Evolutionary conservation across 2,329 filamentous ascomycete species (phyloP).

Genomic region (Madurella mycetomatis): DNA sequence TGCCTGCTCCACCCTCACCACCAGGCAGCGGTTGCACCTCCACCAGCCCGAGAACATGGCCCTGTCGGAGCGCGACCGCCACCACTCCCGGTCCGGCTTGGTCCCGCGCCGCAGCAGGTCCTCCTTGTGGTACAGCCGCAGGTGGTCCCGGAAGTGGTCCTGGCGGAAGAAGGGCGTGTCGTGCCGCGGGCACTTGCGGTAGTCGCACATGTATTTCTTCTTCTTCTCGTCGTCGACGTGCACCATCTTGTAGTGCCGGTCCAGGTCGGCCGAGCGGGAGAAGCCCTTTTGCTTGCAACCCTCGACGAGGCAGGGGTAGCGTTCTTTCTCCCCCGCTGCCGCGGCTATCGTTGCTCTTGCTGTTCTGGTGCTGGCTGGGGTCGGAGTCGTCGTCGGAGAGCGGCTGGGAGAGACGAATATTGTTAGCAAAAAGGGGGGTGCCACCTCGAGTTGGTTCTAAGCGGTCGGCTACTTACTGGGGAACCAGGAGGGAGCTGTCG

Average conservation of each 20-base stretch:
- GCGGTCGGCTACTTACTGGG: not conserved
- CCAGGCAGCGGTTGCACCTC: conserved; percentile 51
- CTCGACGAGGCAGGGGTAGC: conserved; percentile 35
- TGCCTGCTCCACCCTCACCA: conserved; percentile 38
- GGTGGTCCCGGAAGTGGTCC: conserved; percentile 55
- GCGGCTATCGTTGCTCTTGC: too few species aligned
- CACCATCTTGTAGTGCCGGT: conserved; percentile 48
- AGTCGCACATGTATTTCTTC: conserved; percentile 48
- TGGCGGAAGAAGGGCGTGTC: conserved; percentile 47
- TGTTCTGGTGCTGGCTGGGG: too few species aligned
- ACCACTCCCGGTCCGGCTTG: conserved; percentile 23
- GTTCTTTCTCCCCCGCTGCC: conserved; percentile 9
- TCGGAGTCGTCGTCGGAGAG: too few species aligned
- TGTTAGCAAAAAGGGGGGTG: too few species aligned
- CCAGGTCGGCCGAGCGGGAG: conserved; percentile 50
- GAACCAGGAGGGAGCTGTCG: not conserved
- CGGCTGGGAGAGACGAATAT: too few species aligned
- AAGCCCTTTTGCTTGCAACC: conserved; percentile 45
- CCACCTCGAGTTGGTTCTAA: not conserved
- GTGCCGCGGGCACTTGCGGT: conserved; percentile 43
- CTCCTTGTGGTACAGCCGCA: conserved; percentile 52
- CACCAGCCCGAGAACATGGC: conserved; percentile 43
- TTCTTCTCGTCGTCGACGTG: conserved; percentile 42
- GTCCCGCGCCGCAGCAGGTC: conserved; percentile 47
- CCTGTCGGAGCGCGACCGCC: conserved; percentile 12